Evolutionary conservation across 192 early-diverging fungal genomes (phyloP).

Genomic region (Coemansia sp.): DNA sequence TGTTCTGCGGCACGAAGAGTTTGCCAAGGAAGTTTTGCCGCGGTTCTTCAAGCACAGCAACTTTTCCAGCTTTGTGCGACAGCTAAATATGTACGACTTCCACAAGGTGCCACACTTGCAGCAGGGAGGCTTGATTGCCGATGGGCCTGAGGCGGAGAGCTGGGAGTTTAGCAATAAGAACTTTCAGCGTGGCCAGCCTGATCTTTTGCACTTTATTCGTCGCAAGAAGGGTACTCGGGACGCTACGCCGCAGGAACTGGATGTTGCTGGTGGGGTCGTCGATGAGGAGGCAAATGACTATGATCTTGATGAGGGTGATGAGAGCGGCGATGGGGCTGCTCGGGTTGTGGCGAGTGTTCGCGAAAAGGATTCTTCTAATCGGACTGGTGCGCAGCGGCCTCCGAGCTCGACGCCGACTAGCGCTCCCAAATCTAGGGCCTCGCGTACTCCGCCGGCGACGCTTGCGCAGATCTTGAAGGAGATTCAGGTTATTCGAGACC

Average conservation of each 20-base stretch:
- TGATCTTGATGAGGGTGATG: constrained; percentile 50
- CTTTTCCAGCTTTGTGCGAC: constrained; percentile 86
- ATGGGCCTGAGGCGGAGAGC: constrained; percentile 67
- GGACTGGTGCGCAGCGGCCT: neutral
- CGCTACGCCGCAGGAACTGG: constrained; percentile 23
- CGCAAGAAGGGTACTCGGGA: constrained; percentile 72
- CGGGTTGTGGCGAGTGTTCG: neutral
- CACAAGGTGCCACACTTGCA: constrained; percentile 95
- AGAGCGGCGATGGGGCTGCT: constrained; percentile 23
- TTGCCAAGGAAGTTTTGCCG: constrained; percentile 80
- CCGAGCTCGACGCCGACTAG: neutral
- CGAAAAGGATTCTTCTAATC: neutral
- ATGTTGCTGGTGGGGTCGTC: constrained; percentile 7
- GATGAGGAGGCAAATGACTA: constrained; percentile 35
- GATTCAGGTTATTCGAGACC: constrained; percentile 83
- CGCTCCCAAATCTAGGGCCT: constrained; percentile 10
- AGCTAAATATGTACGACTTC: constrained; percentile 96
- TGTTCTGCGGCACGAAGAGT: constrained; percentile 70
- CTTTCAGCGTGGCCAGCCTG: constrained; percentile 86
- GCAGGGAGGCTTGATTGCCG: constrained; percentile 80
- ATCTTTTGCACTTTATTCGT: constrained; percentile 81
- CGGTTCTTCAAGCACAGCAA: constrained; percentile 91
- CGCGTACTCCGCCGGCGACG: constrained; percentile 24
- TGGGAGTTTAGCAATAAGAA: constrained; percentile 93
- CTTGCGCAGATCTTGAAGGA: constrained; percentile 60